Evolutionary conservation across 192 early-diverging fungal species (phyloP), one percentile per base, ranked within the genome.

Genomic region (Coemansia sp.): DNA sequence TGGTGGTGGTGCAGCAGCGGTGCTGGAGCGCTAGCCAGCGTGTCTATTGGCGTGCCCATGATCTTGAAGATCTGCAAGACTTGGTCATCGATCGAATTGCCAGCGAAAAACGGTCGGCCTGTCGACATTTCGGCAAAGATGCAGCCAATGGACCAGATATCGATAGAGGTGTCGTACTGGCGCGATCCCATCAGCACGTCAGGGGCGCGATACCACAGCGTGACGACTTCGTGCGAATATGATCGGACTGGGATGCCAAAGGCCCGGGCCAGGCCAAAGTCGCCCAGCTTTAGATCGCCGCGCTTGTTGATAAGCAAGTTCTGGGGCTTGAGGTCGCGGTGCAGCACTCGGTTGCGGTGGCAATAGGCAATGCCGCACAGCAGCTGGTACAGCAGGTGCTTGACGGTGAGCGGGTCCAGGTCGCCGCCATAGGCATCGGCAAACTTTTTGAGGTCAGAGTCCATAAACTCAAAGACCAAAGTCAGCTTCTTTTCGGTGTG

Each of bases 391-490:
- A 98, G 94, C 65, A 98, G 81, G 83, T 96, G 89, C 93, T 98
- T 97, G 70, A 96, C 90, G 19, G 93, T 91, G 59, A 83, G 47
- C 15, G 84, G 74, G 53, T 95, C 92, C 62, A 94, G 86, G 57
- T 95, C 91, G 36, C 92, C 92, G 37, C 89, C 88, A 64, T 89
- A 91, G 3, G 87, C 88, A 78, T 99, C 97, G 74, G 98, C 84
- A 75, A 94, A 99, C 88, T 99, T 99, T 69, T 99, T 99, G 75
- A 99, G 83, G 79, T 99, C 98, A 42, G 94, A 95, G 79, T 99
- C 97, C 86, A 99, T 82, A 76, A 92, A 98, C 79, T 99, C 98
- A 86, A 99, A 99, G 29, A 99, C 96, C 58, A 99, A 87, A 32
- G 95, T 98, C 53, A 99, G 79, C 82, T 96, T 98, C 84, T 96